A percentile compares a stretch with the other conserved stretches of the same genome.
phyloP scores from a whole-genome alignment of 192 early-diverging fungal genomes.

The Obelidium mucronatum region DNA sequence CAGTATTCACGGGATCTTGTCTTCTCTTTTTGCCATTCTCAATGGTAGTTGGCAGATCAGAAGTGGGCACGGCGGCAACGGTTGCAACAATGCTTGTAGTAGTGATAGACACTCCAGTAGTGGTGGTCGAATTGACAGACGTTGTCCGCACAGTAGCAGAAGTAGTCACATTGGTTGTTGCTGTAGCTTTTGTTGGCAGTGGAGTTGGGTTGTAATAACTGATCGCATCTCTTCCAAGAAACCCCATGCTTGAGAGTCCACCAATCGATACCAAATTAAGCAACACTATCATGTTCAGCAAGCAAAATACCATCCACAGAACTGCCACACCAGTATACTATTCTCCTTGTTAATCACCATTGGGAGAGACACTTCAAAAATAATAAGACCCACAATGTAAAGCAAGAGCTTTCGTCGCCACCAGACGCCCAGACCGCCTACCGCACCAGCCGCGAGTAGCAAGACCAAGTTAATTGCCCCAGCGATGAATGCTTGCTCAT shows the following conservation, averaged over 20 bases:
- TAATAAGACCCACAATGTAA: background rate
- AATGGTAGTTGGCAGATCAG: background rate
- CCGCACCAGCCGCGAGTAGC: background rate
- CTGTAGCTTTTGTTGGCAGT: background rate
- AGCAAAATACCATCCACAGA: constrained; percentile 23
- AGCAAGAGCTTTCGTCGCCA: background rate
- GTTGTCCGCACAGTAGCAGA: background rate
- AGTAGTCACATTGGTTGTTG: constrained; percentile 6
- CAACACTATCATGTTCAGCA: constrained; percentile 21
- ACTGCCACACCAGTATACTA: constrained; percentile 17
- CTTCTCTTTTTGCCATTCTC: background rate
- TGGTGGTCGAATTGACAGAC: background rate
- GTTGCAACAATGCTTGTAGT: background rate
- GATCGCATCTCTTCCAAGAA: constrained; percentile 7
- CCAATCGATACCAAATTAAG: background rate
- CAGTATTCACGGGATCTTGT: background rate
- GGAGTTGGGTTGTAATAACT: background rate
- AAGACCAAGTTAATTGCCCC: constrained; percentile 1
- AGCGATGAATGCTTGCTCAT: constrained; percentile 16
- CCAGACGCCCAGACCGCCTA: background rate
- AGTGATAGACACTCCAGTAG: background rate
- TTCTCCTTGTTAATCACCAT: background rate
- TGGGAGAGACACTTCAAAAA: background rate
- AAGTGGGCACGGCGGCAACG: background rate
- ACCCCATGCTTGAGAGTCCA: background rate